Percentiles rank a stretch among this genome's conserved stretches.
These are phyloP conservation scores for Pythium utonaiense DNA, from an alignment of 352 stramenopile species.

Conservation along the genomic window DNA sequence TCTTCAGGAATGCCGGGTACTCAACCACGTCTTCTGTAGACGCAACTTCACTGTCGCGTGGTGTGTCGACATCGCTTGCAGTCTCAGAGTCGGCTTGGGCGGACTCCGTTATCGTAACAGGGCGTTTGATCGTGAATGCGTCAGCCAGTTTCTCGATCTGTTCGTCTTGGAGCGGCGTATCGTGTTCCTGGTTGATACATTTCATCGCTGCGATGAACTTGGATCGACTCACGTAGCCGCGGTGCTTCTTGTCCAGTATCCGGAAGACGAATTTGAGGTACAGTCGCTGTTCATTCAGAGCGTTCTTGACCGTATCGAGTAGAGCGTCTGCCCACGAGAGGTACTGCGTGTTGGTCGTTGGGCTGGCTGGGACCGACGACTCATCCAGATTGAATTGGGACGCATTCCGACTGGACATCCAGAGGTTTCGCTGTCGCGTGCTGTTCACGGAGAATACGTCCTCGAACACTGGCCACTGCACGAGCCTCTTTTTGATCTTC, in stretches of 20 bases:
- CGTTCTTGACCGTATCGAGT: constrained; percentile 68
- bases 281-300: constrained; percentile 70
- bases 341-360: constrained; percentile 28
- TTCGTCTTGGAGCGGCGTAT: constrained; percentile 44
- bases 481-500: constrained; percentile 41
- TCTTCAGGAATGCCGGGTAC: constrained; percentile 73
- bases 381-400: constrained; percentile 39
- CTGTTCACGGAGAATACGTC: constrained; percentile 75
- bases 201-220: constrained; percentile 79
- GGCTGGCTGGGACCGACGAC: constrained; percentile 28
- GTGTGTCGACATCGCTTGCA: not conserved
- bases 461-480: constrained; percentile 67
- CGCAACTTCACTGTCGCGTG: not conserved
- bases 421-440: constrained; percentile 55
- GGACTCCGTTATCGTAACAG: constrained; percentile 9
- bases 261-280: constrained; percentile 83
- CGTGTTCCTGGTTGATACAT: constrained; percentile 71
- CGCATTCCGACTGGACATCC: constrained; percentile 53
- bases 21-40: constrained; percentile 32
- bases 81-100: not conserved
- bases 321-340: constrained; percentile 64
- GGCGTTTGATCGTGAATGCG: constrained; percentile 38
- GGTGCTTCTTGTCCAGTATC: constrained; percentile 64
- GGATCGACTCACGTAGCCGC: constrained; percentile 53
- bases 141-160: constrained; percentile 70